These are phyloP conservation scores for Suhomyces bribrorum DNA, from an alignment of 1,139 yeast species.

Conservation along the genomic window DNA sequence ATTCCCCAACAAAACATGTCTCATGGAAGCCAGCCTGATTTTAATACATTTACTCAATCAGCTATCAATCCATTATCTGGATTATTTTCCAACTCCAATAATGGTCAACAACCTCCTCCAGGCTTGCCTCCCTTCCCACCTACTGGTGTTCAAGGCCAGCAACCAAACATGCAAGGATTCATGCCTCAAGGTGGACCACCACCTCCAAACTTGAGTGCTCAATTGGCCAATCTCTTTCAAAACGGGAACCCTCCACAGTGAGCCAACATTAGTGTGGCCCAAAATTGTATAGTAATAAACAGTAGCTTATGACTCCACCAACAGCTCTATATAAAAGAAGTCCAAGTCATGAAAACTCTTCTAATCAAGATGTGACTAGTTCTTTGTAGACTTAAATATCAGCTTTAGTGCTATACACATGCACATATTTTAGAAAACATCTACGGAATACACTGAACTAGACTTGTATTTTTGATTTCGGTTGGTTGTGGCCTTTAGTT, in stretches of 20 bases:
- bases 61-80: conserved; percentile 54
- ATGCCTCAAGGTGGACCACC: conserved; percentile 19
- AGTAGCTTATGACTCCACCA: not conserved
- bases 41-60: conserved; percentile 36
- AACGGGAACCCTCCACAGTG: conserved; percentile 13
- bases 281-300: conserved; percentile 5
- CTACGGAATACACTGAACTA: no score
- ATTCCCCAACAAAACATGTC: conserved; percentile 30
- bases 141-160: conserved; percentile 18
- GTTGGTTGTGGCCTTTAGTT: no score
- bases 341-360: no score
- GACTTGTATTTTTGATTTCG: no score
- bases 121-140: conserved; percentile 20
- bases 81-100: conserved; percentile 36
- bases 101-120: conserved; percentile 13
- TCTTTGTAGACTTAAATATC: no score
- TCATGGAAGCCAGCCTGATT: conserved; percentile 36
- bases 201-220: conserved; percentile 36
- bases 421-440: no score
- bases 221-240: conserved; percentile 40
- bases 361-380: no score
- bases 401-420: no score
- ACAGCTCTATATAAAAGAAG: no score
- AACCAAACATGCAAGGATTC: conserved; percentile 12
- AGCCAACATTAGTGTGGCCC: not conserved